Evolutionary conservation across 108 stramenopile species (phyloP).

Genomic region (Schizochytrium sp.): DNA sequence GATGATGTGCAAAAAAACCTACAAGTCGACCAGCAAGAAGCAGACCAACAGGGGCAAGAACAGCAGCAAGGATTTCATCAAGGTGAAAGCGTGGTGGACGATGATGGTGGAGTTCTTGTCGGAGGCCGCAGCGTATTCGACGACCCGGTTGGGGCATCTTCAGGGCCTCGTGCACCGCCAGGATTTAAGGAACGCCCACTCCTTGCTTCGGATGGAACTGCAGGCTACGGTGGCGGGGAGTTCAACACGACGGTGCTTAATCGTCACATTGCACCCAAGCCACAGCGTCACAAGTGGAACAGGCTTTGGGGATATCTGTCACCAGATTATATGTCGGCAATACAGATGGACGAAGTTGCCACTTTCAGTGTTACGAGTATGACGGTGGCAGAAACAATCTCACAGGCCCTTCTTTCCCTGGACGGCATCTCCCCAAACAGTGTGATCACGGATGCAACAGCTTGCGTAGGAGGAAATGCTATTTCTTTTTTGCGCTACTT

Average conservation of each 20-base stretch:
- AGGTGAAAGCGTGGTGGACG: conserved; percentile 16
- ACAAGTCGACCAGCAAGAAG: no score
- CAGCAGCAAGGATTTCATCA: no score
- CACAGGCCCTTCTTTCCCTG: conserved; percentile 63
- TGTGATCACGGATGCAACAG: conserved; percentile 66
- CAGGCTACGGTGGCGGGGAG: conserved; percentile 56
- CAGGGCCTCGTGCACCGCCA: conserved; percentile 31
- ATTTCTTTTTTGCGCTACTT: conserved; percentile 67
- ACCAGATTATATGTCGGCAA: conserved; percentile 28
- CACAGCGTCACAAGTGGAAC: conserved; percentile 40
- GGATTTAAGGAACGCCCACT: conserved; percentile 6
- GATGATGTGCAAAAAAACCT: no score
- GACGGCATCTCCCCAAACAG: conserved; percentile 60
- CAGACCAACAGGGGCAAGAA: no score
- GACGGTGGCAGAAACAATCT: conserved; percentile 66
- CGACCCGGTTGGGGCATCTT: background rate
- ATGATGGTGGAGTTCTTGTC: conserved; percentile 1
- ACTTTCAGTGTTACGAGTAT: conserved; percentile 70
- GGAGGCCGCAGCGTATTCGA: conserved; percentile 32
- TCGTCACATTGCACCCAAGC: conserved; percentile 16
- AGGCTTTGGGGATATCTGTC: conserved; percentile 37
- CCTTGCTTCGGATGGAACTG: conserved; percentile 44
- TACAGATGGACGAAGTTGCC: conserved; percentile 66
- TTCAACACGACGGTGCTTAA: conserved; percentile 4
- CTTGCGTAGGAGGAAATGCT: conserved; percentile 72